A percentile compares a stretch with the other conserved stretches of the same genome.
phyloP scores from a whole-genome alignment of 345 rosid species.

The Corchorus capsularis region DNA sequence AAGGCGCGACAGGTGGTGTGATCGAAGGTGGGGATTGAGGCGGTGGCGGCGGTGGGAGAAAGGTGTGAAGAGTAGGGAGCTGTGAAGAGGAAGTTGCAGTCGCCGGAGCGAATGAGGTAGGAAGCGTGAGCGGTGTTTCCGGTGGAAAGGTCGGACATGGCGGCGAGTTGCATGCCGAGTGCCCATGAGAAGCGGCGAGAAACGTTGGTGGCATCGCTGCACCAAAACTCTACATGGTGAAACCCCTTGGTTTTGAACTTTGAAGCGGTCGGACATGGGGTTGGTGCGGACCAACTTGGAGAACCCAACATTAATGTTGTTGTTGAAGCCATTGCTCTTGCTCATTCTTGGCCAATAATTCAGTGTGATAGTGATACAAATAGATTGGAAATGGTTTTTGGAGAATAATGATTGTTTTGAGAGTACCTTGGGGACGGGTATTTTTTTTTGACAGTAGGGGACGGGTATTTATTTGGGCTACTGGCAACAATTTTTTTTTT shows the following conservation, averaged over 20 bases:
- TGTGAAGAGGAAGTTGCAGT: conserved; percentile 74
- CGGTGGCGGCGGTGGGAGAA: conserved; percentile 33
- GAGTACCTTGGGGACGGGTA: no score
- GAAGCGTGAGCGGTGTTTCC: conserved; percentile 84
- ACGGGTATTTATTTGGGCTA: no score
- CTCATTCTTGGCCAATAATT: no score
- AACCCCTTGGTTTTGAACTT: conserved; percentile 61
- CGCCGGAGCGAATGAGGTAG: conserved; percentile 77
- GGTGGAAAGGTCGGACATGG: conserved; percentile 91
- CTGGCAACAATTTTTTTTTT: no score
- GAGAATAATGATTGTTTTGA: no score
- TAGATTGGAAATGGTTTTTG: no score
- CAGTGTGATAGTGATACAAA: no score
- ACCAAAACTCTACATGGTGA: conserved; percentile 94
- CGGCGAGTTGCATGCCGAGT: conserved; percentile 75
- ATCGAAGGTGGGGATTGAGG: conserved; percentile 61
- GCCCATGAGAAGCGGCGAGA: conserved; percentile 89
- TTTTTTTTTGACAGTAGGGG: no score
- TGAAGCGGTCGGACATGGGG: conserved; percentile 72
- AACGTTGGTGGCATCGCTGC: conserved; percentile 74
- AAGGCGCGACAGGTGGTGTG: conserved; percentile 44
- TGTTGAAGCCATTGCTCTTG: conserved; percentile 30
- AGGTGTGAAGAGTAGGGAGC: conserved; percentile 67
- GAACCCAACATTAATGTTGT: conserved; percentile 58
- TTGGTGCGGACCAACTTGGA: conserved; percentile 62